Evolutionary conservation across 2,329 filamentous ascomycete genomes (phyloP), one percentile per base, ranked within the genome.

Genomic region (Graphilbum ipis-grandicollis): DNA sequence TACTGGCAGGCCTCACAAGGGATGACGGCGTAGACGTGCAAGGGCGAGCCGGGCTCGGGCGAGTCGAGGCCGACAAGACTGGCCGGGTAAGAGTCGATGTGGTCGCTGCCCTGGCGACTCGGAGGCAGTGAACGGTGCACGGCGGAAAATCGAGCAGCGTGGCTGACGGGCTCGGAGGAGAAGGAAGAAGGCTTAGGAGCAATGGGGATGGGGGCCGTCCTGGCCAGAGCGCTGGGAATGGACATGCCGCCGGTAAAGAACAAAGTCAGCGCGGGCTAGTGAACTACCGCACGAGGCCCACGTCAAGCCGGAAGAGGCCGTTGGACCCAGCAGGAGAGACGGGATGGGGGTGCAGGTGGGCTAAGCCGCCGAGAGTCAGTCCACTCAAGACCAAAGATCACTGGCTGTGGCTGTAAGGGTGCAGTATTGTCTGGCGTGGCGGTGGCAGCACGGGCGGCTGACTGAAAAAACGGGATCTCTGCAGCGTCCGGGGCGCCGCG

Each of bases 1-100:
- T 70, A 67, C 44, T 76, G 67, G 56, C 83, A 90, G 41, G 78
- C 72, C 59, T 84, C 78, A 56, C 79, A 84, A 29, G 75, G 70
- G 39, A 67, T 59, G 40, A 57, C 48, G 41, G 62, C 59, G 36
- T 60, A 57, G 41, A 56, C 51, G 43, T 54, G 53, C 52, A 48
- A 51, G 51, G 58, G 53, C 54, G 58, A 54, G 54, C 60, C 50
- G 54, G 63, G 65, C 39, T 68, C 68, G 31, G 62, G 58, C 15
- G 68, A 69, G 46, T 64, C 63, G 44, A 65, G 57, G 47, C 63
- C 63, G 49, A 61, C 64, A 50, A 65, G 59, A 49, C 63, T 67
- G 46, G 59, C 58, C 37, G 63, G 58, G 42, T 58, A 63, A 39
- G 62, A 56, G 44, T 71, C 64, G 46, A 64, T 56, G 47, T 58